Percentiles rank a stretch among this genome's conserved stretches.
These are phyloP conservation scores for Draba incana DNA, from an alignment of 345 rosid species.

Conservation along the genomic window DNA sequence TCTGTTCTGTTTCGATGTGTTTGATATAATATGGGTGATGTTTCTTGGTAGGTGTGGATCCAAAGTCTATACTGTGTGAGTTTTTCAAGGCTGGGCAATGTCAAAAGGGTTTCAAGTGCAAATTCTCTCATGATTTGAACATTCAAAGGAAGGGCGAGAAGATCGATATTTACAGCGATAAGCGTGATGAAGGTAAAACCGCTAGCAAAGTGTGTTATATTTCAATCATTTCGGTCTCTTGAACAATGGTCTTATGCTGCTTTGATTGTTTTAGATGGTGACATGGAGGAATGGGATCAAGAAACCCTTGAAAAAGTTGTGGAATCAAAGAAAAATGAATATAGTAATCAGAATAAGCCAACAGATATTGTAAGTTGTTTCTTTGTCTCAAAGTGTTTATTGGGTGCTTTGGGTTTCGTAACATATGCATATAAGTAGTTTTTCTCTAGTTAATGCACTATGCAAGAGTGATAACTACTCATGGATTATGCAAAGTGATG, in stretches of 20 bases:
- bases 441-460: conserved; percentile 24
- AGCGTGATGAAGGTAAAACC: conserved; percentile 75
- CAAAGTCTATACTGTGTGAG: conserved; percentile 89
- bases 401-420: neutral
- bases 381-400: neutral
- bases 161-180: conserved; percentile 83
- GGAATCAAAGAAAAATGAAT: conserved; percentile 80
- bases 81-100: conserved; percentile 93
- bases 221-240: neutral
- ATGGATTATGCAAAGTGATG: neutral
- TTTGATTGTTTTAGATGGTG: conserved; percentile 44
- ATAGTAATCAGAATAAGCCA: conserved; percentile 80
- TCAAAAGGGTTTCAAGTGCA: conserved; percentile 89
- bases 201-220: neutral
- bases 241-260: conserved; percentile 23
- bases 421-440: neutral
- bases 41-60: conserved; percentile 77
- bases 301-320: conserved; percentile 91
- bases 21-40: conserved; percentile 3
- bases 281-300: conserved; percentile 99
- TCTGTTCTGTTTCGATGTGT: too few relatives aligned
- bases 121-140: conserved; percentile 93
- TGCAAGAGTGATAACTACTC: neutral
- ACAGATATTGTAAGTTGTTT: conserved; percentile 76
- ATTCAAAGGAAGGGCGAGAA: conserved; percentile 98